Evolutionary conservation across 1,284 basidiomycete species (phyloP).

Genomic region (Athelia psychrophila): DNA sequence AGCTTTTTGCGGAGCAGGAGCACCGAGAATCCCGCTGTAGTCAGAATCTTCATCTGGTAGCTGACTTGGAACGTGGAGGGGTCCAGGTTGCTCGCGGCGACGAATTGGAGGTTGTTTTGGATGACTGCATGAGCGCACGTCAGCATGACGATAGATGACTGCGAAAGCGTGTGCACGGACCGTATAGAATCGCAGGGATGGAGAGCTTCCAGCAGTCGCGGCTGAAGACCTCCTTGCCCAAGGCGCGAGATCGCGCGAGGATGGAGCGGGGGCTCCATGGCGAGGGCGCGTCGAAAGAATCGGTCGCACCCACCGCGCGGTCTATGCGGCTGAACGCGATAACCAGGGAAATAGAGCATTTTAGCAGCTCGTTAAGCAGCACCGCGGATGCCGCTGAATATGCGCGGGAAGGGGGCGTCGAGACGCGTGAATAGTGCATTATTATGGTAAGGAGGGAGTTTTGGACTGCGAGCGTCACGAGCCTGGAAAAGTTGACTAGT

Average conservation of each 20-base stretch:
- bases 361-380: constrained; percentile 89
- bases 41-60: constrained; percentile 98
- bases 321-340: constrained; percentile 49
- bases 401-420: constrained; percentile 67
- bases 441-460: constrained; percentile 89
- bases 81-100: constrained; percentile 90
- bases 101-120: constrained; percentile 96
- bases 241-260: constrained; percentile 36
- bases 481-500: constrained; percentile 40
- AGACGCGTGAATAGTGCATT: constrained; percentile 93
- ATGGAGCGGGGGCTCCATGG: constrained; percentile 30
- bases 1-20: constrained; percentile 83
- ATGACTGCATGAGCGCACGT: constrained; percentile 49
- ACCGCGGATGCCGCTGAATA: constrained; percentile 94
- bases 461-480: constrained; percentile 90
- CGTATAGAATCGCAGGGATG: constrained; percentile 80
- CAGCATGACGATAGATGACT: neutral
- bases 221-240: constrained; percentile 54
- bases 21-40: constrained; percentile 94
- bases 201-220: constrained; percentile 78
- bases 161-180: constrained; percentile 18
- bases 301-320: constrained; percentile 34
- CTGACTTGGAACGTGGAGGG: constrained; percentile 95
- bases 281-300: constrained; percentile 8
- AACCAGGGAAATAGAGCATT: constrained; percentile 81